A percentile compares a stretch with the other conserved stretches of the same genome.
phyloP scores from a whole-genome alignment of 768 basidiomycete species.

The Daedaleopsis sinensis region DNA sequence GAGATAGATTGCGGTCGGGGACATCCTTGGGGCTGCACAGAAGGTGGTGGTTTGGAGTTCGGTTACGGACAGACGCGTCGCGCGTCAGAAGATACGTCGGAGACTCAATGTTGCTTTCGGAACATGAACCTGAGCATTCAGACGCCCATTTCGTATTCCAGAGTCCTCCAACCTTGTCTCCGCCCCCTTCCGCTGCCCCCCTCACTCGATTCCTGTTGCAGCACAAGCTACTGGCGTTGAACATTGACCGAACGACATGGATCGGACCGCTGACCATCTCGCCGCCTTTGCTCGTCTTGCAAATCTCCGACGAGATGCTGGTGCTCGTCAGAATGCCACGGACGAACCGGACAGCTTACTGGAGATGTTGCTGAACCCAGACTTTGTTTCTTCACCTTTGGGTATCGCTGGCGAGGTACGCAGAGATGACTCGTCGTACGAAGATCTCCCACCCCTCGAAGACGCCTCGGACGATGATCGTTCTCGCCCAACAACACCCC shows the following conservation, averaged over 20 bases:
- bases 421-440: background rate
- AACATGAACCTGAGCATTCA: background rate
- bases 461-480: background rate
- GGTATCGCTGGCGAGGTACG: background rate
- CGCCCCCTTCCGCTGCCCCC: no score
- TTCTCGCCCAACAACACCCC: background rate
- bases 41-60: background rate
- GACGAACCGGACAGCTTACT: background rate
- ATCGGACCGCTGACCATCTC: conserved; percentile 2
- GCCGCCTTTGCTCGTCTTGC: conserved; percentile 4
- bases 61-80: background rate
- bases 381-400: background rate
- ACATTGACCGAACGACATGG: background rate
- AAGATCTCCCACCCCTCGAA: conserved; percentile 15
- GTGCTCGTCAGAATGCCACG: background rate
- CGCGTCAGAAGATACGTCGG: background rate
- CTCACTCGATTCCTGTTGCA: no score
- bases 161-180: no score
- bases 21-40: background rate
- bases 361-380: background rate
- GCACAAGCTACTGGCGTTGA: no score
- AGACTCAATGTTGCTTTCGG: background rate
- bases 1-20: conserved; percentile 40
- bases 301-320: background rate
- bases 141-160: no score